Base-by-base conservation (phyloP, 768 basidiomycete genomes). In the Crepidotus variabilis region DNA sequence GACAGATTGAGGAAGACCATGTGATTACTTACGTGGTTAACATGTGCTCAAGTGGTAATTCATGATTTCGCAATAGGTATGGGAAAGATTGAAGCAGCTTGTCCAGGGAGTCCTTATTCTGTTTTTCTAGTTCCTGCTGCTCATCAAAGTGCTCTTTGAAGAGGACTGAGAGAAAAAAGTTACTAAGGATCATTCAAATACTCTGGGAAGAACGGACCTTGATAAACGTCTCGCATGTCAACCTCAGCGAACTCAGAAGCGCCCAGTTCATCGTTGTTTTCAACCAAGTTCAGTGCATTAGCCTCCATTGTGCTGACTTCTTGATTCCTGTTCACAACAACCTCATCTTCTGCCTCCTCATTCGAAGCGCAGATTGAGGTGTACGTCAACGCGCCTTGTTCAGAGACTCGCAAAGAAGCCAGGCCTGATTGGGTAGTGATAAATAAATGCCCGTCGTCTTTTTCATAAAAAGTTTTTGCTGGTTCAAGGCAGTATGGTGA, bases 11-110 rank as follows among this genome's bases (percentile, higher is more conserved):
- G 8, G 24, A 47, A n/a, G 21, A 23, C 4, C n/a, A 36, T 39
- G 39, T 51, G 13, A 62, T 28, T 28, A 28, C 72, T 60, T 60
- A 92, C 90, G 75, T 78, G 23, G 87, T 92, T 22, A 90, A 61
- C 59, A 87, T 72, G 51, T 82, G 72, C 36, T 86, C 84, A 1
- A 74, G 61, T 2, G 77, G 72, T 23, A 65, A 68, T 54, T 84
- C 80, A 2, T 69, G 58, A n/a, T 73, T 71, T 61, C 83, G 80
- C 81, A 84, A 85, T 59, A 82, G 82, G 6, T 70, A 69, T 0
- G 83, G 77, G 58, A 90, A 76, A 36, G 67, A 73, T 18, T 85
- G 82, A 14, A 88, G 58, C 18, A 79, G 61, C 34, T 83, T 75
- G 57, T 81, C 73, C 7, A 81, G 72, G 0, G 69, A 67, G 47